Evolutionary conservation across 805 yeast genomes (phyloP).

Genomic region (Metschnikowia rubicola): DNA sequence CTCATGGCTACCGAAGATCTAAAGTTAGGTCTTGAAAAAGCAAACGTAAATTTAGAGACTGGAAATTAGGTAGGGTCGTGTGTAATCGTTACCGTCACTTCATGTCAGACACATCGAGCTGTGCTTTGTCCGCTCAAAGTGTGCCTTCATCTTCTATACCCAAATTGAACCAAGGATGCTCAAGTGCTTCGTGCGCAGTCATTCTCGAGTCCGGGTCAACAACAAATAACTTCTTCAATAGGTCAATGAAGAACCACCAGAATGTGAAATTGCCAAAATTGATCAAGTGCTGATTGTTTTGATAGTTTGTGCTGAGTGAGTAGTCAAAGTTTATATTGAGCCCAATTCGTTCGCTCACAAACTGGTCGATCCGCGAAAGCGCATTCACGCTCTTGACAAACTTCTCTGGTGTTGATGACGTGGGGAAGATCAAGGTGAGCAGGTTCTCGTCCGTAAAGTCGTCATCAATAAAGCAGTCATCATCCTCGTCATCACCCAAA

Average conservation of each 20-base stretch:
- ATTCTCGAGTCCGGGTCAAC: constrained; percentile 38
- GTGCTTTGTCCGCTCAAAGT: neutral
- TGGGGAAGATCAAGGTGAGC: constrained; percentile 37
- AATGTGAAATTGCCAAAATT: constrained; percentile 63
- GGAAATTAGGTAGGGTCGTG: too few relatives aligned
- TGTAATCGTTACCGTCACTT: too few relatives aligned
- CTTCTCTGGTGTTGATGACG: constrained; percentile 35
- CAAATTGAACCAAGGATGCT: constrained; percentile 47
- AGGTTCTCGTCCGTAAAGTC: constrained; percentile 22
- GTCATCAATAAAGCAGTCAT: constrained; percentile 32
- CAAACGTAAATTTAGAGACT: too few relatives aligned
- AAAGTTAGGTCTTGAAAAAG: too few relatives aligned
- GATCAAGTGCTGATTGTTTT: constrained; percentile 39
- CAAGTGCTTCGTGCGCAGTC: constrained; percentile 40
- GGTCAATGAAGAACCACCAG: constrained; percentile 72
- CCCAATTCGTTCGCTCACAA: constrained; percentile 41
- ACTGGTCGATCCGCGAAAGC: constrained; percentile 41
- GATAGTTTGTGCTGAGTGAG: constrained; percentile 37
- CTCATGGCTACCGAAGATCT: too few relatives aligned
- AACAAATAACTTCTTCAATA: constrained; percentile 36
- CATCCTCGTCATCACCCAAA: constrained; percentile 20
- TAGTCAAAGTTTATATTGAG: constrained; percentile 37
- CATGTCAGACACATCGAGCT: too few relatives aligned
- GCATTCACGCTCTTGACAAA: constrained; percentile 38
- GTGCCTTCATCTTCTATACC: constrained; percentile 48